Evolutionary conservation across 805 yeast genomes (phyloP).

Genomic region (Blastobotrys terrestris): DNA sequence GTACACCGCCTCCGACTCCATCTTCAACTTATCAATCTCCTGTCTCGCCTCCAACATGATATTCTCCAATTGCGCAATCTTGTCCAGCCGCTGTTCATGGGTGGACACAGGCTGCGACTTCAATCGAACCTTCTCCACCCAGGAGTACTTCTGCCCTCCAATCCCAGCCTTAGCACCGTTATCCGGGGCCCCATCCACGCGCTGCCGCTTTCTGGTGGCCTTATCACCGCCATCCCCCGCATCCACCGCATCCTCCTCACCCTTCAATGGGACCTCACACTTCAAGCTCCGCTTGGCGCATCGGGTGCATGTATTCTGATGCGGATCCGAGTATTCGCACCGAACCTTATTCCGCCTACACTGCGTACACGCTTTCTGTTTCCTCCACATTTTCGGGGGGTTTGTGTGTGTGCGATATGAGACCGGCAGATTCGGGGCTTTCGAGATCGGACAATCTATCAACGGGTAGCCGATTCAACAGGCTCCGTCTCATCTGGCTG

Average conservation of each 20-base stretch:
- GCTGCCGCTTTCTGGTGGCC: not conserved
- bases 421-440: not conserved
- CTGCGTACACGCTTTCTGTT: constrained; percentile 19
- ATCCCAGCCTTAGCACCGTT: not conserved
- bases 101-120: not conserved
- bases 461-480: not conserved
- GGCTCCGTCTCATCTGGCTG: not conserved
- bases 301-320: constrained; percentile 12
- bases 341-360: constrained; percentile 20
- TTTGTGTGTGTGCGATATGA: too few relatives aligned
- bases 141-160: not conserved
- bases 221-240: not conserved
- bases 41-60: constrained; percentile 18
- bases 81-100: not conserved
- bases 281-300: constrained; percentile 13
- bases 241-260: not conserved
- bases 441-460: not conserved
- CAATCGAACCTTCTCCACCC: not conserved
- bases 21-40: constrained; percentile 14
- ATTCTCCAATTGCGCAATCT: constrained; percentile 14
- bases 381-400: constrained; percentile 15
- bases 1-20: constrained; percentile 12
- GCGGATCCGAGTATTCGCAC: constrained; percentile 17
- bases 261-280: constrained; percentile 7
- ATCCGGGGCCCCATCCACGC: not conserved